A percentile compares a stretch with the other conserved stretches of the same genome.
These are phyloP conservation scores for Bruguiera parviflora DNA, from an alignment of 345 rosid genomes.

Conservation along the genomic window DNA sequence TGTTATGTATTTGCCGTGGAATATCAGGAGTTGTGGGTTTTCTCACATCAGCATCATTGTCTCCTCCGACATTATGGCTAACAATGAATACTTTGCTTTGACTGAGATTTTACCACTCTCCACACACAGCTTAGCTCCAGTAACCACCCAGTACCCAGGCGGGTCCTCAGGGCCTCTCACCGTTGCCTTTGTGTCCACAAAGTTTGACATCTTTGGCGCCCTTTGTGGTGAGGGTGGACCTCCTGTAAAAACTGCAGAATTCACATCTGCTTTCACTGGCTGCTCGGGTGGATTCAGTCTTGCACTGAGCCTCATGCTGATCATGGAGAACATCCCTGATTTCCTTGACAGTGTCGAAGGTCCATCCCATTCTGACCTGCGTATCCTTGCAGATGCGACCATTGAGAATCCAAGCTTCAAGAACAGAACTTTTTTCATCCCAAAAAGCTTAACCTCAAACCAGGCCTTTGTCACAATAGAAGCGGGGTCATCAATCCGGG, in stretches of 20 bases:
- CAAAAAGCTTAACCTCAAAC: constrained; percentile 81
- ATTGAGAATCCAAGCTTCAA: constrained; percentile 81
- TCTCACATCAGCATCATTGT: constrained; percentile 51
- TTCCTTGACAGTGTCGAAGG: constrained; percentile 58
- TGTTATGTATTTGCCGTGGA: constrained; percentile 31
- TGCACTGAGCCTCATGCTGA: constrained; percentile 62
- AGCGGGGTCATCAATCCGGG: constrained; percentile 60
- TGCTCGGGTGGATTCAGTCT: constrained; percentile 42
- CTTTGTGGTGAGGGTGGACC: constrained; percentile 59
- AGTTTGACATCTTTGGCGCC: constrained; percentile 63
- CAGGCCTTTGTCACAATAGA: constrained; percentile 85
- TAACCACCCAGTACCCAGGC: constrained; percentile 96
- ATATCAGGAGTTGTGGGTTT: constrained; percentile 6
- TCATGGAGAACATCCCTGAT: constrained; percentile 73
- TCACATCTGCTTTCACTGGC: constrained; percentile 58
- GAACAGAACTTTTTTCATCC: constrained; percentile 85
- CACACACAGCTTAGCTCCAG: constrained; percentile 82
- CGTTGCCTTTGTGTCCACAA: constrained; percentile 87
- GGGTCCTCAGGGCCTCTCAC: constrained; percentile 81
- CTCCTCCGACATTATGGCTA: constrained; percentile 75
- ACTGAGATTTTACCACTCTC: constrained; percentile 75
- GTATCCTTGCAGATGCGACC: constrained; percentile 58
- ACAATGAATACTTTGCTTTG: constrained; percentile 75
- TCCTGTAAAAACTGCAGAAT: constrained; percentile 82
- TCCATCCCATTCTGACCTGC: constrained; percentile 83